A percentile compares a stretch with the other conserved stretches of the same genome.
phyloP scores from a whole-genome alignment of 1,139 yeast species.

The Pichia sp. region DNA sequence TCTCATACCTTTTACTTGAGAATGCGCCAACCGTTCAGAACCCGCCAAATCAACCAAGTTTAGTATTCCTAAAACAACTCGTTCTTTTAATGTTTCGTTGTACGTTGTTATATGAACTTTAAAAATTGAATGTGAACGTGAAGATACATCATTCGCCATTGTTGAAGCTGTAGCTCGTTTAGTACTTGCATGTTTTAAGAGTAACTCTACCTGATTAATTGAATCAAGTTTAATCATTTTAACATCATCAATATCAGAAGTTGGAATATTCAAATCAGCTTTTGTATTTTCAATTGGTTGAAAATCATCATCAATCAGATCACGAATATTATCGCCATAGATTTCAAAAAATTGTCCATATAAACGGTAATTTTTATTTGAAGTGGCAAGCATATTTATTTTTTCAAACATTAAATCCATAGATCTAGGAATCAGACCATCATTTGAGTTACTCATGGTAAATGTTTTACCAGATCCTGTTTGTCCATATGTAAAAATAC shows the following conservation, averaged over 20 bases:
- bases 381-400: constrained; percentile 40
- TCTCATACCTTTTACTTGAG: constrained; percentile 76
- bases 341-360: constrained; percentile 83
- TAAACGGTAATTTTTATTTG: constrained; percentile 63
- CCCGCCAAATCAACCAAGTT: constrained; percentile 89
- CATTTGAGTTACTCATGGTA: constrained; percentile 71
- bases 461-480: constrained; percentile 95
- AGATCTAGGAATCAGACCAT: constrained; percentile 83
- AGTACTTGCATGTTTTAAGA: constrained; percentile 50
- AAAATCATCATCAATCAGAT: constrained; percentile 40
- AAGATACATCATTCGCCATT: constrained; percentile 70
- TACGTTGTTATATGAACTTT: constrained; percentile 42
- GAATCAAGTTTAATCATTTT: constrained; percentile 40
- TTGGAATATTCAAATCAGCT: constrained; percentile 28
- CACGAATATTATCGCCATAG: constrained; percentile 76
- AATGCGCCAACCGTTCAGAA: constrained; percentile 72
- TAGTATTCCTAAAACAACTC: constrained; percentile 47
- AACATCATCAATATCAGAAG: constrained; percentile 52
- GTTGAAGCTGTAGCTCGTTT: constrained; percentile 82
- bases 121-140: constrained; percentile 66
- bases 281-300: constrained; percentile 12
- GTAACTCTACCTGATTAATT: constrained; percentile 42
- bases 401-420: constrained; percentile 65
- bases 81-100: neutral
- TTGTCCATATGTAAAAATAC: constrained; percentile 96